A percentile compares a stretch with the other conserved stretches of the same genome.
Evolutionary conservation across 2,329 filamentous ascomycete species (phyloP).

Genomic region (Metarhizium sp.): DNA sequence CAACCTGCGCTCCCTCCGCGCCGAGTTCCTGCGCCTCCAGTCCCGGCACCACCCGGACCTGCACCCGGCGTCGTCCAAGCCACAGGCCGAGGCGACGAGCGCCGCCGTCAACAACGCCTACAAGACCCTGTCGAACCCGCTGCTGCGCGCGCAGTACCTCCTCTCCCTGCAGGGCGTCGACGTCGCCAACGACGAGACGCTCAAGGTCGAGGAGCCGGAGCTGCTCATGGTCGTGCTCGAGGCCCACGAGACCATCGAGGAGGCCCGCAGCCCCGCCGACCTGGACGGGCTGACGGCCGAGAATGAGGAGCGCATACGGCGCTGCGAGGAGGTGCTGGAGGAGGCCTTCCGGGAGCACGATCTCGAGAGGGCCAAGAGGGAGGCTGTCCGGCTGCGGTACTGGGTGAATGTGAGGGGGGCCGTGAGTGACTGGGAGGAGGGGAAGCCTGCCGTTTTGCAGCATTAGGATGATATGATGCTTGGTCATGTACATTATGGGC

Average conservation of each 20-base stretch:
- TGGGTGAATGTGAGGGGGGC: conserved; percentile 83
- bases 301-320: conserved; percentile 59
- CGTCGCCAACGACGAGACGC: conserved; percentile 68
- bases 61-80: conserved; percentile 42
- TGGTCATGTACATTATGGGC: no score
- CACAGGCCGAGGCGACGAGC: conserved; percentile 65
- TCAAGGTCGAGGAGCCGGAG: conserved; percentile 56
- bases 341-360: conserved; percentile 58
- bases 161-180: conserved; percentile 67
- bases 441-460: conserved; percentile 48
- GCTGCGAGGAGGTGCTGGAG: conserved; percentile 54
- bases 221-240: conserved; percentile 75
- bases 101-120: conserved; percentile 87
- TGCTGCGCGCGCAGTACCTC: conserved; percentile 82
- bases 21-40: conserved; percentile 83
- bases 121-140: conserved; percentile 68
- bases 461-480: conserved; percentile 23
- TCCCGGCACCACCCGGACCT: conserved; percentile 67
- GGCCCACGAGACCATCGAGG: conserved; percentile 65
- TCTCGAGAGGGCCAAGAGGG: conserved; percentile 54
- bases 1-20: conserved; percentile 58
- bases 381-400: conserved; percentile 74
- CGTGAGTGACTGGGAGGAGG: conserved; percentile 75
- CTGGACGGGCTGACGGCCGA: conserved; percentile 46
- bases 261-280: conserved; percentile 57